A percentile compares a stretch with the other conserved stretches of the same genome.
phyloP scores from a whole-genome alignment of 768 basidiomycete genomes.

The Dentipellis sp. region DNA sequence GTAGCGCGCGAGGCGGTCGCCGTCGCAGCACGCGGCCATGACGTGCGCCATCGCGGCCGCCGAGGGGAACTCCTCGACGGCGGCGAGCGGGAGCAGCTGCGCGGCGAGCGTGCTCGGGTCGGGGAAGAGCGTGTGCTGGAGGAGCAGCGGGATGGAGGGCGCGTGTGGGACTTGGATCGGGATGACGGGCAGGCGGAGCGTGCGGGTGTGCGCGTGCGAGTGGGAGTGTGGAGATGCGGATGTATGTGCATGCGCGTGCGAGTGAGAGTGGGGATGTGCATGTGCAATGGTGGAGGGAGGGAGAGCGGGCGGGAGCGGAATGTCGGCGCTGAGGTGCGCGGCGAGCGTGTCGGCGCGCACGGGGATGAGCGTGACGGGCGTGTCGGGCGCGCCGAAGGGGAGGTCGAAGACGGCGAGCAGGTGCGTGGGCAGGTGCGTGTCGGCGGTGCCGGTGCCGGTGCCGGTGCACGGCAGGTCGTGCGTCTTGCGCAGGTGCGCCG shows the following conservation, averaged over 20 bases:
- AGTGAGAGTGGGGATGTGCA: neutral
- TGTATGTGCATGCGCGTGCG: neutral
- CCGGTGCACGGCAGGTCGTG: conserved; percentile 8
- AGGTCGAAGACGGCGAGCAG: conserved; percentile 7
- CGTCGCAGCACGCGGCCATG: conserved; percentile 9
- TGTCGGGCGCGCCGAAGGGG: conserved; percentile 1
- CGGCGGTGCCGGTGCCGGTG: neutral
- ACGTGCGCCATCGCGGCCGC: conserved; percentile 19
- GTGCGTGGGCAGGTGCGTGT: conserved; percentile 5
- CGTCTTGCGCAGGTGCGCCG: conserved; percentile 4
- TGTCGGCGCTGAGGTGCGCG: conserved; percentile 1
- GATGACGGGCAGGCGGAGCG: conserved; percentile 3
- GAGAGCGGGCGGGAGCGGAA: neutral
- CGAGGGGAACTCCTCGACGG: conserved; percentile 10
- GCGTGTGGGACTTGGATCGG: conserved; percentile 9
- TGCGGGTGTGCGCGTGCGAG: neutral
- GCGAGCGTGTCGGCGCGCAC: conserved; percentile 5
- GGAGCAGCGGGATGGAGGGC: conserved; percentile 5
- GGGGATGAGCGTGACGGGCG: conserved; percentile 3
- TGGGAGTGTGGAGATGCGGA: neutral
- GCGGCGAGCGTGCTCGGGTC: conserved; percentile 10
- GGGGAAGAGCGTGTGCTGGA: conserved; percentile 3
- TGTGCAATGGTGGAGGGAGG: neutral
- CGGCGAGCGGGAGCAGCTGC: conserved; percentile 6
- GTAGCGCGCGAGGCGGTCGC: conserved; percentile 23